Percentiles rank a stretch among this genome's conserved stretches.
These are phyloP conservation scores for Hypomontagnella submonticulosa DNA, from an alignment of 495 filamentous ascomycete species.

Conservation along the genomic window DNA sequence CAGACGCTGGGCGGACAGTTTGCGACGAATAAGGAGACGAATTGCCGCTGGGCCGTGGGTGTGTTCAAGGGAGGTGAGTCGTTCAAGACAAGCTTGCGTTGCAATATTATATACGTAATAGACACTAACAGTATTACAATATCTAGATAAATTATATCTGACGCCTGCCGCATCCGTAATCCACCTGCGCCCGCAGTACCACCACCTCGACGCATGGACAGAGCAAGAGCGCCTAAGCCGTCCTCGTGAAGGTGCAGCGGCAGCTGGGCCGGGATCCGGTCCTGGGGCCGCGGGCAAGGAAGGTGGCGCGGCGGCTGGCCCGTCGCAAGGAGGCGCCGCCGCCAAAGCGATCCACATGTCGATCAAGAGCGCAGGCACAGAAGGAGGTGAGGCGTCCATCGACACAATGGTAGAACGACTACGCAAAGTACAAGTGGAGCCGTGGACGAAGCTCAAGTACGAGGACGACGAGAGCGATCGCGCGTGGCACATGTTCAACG, in stretches of 20 bases:
- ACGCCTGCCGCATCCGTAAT: constrained; percentile 58
- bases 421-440: constrained; percentile 57
- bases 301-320: constrained; percentile 19
- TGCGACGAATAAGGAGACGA: constrained; percentile 49
- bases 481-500: constrained; percentile 57
- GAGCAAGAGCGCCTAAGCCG: constrained; percentile 57
- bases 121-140: constrained; percentile 12
- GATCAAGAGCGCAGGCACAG: constrained; percentile 58
- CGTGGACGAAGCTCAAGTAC: constrained; percentile 57
- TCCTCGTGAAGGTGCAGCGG: constrained; percentile 34
- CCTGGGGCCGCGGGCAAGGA: constrained; percentile 36
- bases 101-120: not conserved
- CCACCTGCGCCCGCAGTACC: constrained; percentile 57
- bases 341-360: constrained; percentile 63
- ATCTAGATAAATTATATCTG: constrained; percentile 59
- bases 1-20: constrained; percentile 59
- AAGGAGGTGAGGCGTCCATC: constrained; percentile 51
- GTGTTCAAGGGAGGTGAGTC: constrained; percentile 61
- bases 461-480: constrained; percentile 56
- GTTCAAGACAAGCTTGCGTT: not conserved
- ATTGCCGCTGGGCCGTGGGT: constrained; percentile 58
- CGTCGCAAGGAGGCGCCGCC: constrained; percentile 12
- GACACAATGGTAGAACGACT: constrained; percentile 62
- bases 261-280: constrained; percentile 22
- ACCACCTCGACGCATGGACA: constrained; percentile 60